phyloP scores from a whole-genome alignment of 2,329 filamentous ascomycete species.

The Westerdykella sp. region DNA sequence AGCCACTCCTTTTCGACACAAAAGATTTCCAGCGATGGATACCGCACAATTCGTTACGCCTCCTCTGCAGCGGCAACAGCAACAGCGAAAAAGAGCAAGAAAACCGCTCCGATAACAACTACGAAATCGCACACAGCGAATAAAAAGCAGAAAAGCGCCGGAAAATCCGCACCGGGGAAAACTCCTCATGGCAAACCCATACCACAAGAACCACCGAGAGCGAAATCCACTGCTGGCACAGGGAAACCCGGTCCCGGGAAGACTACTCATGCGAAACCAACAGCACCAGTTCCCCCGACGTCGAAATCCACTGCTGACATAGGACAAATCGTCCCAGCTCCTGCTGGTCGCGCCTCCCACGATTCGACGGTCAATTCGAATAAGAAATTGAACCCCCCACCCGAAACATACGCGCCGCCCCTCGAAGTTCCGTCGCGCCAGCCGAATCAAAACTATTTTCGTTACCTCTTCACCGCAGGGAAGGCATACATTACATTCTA shows the following conservation, averaged over 20 bases:
- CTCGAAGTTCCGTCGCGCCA: constrained; percentile 57
- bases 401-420: constrained; percentile 64
- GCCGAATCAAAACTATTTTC: constrained; percentile 41
- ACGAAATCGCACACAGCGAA: constrained; percentile 4
- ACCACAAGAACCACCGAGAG: neutral
- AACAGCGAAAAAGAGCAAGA: no score
- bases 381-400: constrained; percentile 59
- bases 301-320: constrained; percentile 3
- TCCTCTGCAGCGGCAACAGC: no score
- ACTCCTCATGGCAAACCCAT: neutral
- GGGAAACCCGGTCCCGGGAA: constrained; percentile 2
- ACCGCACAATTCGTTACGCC: no score
- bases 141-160: constrained; percentile 4
- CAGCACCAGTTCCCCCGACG: neutral
- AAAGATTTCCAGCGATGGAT: no score
- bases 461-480: constrained; percentile 57
- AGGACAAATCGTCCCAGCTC: neutral
- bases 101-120: constrained; percentile 2
- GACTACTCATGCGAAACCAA: neutral
- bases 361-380: no score
- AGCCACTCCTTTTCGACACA: no score
- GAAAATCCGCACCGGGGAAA: constrained; percentile 2
- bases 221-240: constrained; percentile 3
- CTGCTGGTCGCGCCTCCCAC: neutral
- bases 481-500: constrained; percentile 80